phyloP scores from a whole-genome alignment of 495 filamentous ascomycete genomes.

The Chaetomium cochliodes region DNA sequence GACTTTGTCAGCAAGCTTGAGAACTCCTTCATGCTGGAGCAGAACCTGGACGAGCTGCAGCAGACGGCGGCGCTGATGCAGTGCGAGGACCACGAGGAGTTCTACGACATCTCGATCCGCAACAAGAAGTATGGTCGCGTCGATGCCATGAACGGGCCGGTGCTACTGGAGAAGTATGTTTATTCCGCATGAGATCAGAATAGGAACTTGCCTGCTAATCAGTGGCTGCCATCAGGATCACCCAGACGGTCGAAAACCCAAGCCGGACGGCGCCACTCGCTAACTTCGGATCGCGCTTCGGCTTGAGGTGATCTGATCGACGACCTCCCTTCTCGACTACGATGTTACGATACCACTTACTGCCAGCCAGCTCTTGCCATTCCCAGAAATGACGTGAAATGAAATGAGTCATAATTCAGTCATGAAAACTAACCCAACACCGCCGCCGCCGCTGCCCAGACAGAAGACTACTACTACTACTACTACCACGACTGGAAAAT shows the following conservation, averaged over 20 bases:
- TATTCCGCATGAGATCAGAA: not conserved
- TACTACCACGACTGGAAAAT: not conserved
- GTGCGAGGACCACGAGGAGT: constrained; percentile 86
- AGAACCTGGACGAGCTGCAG: constrained; percentile 86
- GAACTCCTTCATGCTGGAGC: constrained; percentile 71
- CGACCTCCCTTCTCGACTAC: not conserved
- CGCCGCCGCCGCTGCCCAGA: not conserved
- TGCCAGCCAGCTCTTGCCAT: not conserved
- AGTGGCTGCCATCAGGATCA: constrained; percentile 50
- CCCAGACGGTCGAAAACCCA: constrained; percentile 59
- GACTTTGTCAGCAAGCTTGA: constrained; percentile 81
- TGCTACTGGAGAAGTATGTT: constrained; percentile 79
- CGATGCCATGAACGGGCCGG: constrained; percentile 81
- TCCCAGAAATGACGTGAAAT: constrained; percentile 2
- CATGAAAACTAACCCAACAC: constrained; percentile 6
- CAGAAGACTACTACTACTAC: not conserved
- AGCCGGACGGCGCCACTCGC: constrained; percentile 59
- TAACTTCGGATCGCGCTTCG: constrained; percentile 67
- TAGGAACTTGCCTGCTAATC: constrained; percentile 9
- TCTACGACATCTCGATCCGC: constrained; percentile 80
- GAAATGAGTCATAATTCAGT: constrained; percentile 12
- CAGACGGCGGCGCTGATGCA: constrained; percentile 86
- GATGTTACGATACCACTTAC: not conserved
- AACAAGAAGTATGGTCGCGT: constrained; percentile 93
- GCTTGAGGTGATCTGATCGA: constrained; percentile 53